Evolutionary conservation across 2,329 filamentous ascomycete species (phyloP).

Genomic region (Fusarium fujikuroi): DNA sequence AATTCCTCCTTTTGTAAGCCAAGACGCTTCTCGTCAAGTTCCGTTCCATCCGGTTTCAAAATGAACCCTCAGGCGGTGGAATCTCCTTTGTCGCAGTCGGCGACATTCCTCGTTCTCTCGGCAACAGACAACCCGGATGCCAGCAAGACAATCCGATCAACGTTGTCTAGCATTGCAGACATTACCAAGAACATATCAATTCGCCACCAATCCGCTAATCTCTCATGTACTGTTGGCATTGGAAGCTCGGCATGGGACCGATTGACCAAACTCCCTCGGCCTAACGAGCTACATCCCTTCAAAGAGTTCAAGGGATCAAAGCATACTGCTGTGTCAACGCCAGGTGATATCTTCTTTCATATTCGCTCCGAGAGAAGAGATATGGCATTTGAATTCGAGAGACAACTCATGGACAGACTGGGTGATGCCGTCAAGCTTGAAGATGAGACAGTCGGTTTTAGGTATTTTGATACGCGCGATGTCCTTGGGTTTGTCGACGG

Average conservation of each 20-base stretch:
- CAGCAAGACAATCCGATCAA: conserved; percentile 54
- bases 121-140: conserved; percentile 50
- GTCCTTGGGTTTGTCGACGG: conserved; percentile 70
- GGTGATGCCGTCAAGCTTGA: conserved; percentile 59
- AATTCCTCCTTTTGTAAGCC: background rate
- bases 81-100: conserved; percentile 61
- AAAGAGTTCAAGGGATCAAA: conserved; percentile 56
- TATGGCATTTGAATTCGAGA: conserved; percentile 68
- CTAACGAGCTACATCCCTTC: conserved; percentile 64
- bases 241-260: conserved; percentile 63
- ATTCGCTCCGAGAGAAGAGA: conserved; percentile 67
- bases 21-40: background rate
- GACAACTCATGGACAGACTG: conserved; percentile 61
- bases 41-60: background rate
- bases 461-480: conserved; percentile 69
- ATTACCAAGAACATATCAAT: conserved; percentile 65
- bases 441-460: conserved; percentile 66
- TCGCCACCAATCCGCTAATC: conserved; percentile 56
- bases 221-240: conserved; percentile 65
- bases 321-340: conserved; percentile 65
- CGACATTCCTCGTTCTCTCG: conserved; percentile 64
- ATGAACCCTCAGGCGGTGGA: conserved; percentile 56
- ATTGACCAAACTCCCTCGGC: conserved; percentile 56
- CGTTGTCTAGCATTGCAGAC: conserved; percentile 55
- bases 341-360: conserved; percentile 68